Base-by-base conservation (phyloP, 208 protist genomes). In the Acanthamoeba castellanii region DNA sequence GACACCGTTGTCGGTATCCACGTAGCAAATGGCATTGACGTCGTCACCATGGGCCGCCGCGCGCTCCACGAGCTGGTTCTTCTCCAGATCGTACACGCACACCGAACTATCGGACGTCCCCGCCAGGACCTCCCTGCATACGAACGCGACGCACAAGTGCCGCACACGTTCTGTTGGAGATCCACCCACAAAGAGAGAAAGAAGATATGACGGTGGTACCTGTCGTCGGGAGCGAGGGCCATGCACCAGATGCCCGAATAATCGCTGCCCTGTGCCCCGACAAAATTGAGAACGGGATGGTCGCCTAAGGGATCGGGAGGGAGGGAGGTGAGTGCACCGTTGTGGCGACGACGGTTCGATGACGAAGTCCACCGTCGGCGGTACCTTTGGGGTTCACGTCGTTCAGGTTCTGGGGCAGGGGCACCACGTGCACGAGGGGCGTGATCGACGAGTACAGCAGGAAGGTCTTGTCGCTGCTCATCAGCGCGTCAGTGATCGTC, bases 231-330 rank as follows among this genome's bases (percentile, higher is more conserved):
- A 52, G 66, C 45, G 66, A 94, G 47, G 13, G 66, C 66, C 50
- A 94, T 84, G 45, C 30, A 94, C 90, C 90, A 94, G 37, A 94
- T 94, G 45, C 90, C 90, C n/a, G 34, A 94, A 13, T 52, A 93
- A 37, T 59, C 88, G n/a, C 37, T 76, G n/a, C 61, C 88, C 34
- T 82, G 74, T 7, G 74, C 74, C 13, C 74, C 74, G 74, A 82
- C 37, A 42, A 82, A 82, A 27, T 82, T 82, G 74, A 82, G 74
- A 82, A 25, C 27, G 3, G n/a, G 7, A 52, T 82, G 74, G 7
- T 82, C 42, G 37, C 37, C 37, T 82, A 34, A 8, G 20, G 25
- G 32, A 20, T 18, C 57, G n/a, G 45, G n/a, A 25, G 68, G 18
- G 34, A 45, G 68, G 22, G 34, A 45, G 34, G 34, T 30, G 42